A percentile compares a stretch with the other conserved stretches of the same genome.
Conservation (phyloP, 257 asterid genomes). For the Cruciata laevipes region DNA sequence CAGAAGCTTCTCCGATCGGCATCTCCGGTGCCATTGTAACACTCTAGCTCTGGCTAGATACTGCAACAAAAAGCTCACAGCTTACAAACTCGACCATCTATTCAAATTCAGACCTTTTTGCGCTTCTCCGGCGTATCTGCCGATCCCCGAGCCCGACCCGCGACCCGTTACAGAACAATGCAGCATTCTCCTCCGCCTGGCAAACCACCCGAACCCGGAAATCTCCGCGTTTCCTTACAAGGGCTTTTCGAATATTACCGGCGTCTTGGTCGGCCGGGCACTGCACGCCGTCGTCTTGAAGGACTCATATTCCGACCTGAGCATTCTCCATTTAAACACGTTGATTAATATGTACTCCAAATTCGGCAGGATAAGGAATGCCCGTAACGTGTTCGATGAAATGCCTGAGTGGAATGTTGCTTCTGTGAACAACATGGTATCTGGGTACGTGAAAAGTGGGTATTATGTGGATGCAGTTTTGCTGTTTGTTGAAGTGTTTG, state of each 20-base stretch:
- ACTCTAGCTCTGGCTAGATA: slow-evolving; percentile 34
- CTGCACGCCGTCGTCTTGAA: slow-evolving; percentile 53
- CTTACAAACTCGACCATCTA: slow-evolving; percentile 29
- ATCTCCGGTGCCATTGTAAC: background rate
- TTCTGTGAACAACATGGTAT: slow-evolving; percentile 81
- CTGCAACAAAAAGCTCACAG: slow-evolving; percentile 38
- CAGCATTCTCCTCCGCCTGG: slow-evolving; percentile 32
- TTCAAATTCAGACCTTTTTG: slow-evolving; percentile 32
- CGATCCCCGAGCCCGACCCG: slow-evolving; percentile 13
- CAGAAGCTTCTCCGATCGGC: background rate
- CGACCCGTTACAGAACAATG: slow-evolving; percentile 24
- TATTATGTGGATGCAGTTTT: slow-evolving; percentile 34
- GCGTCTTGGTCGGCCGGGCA: slow-evolving; percentile 39
- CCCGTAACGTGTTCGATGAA: slow-evolving; percentile 60
- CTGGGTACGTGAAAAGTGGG: slow-evolving; percentile 57
- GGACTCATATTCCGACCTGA: slow-evolving; percentile 29
- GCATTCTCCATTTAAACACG: slow-evolving; percentile 57
- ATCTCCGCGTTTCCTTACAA: slow-evolving; percentile 52
- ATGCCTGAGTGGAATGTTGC: slow-evolving; percentile 63
- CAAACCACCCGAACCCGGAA: slow-evolving; percentile 40
- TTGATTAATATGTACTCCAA: slow-evolving; percentile 51
- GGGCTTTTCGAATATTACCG: slow-evolving; percentile 65
- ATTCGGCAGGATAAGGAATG: slow-evolving; percentile 35
- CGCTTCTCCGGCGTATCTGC: slow-evolving; percentile 22
- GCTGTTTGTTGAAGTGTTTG: slow-evolving; percentile 58